Evolutionary conservation across 2,329 filamentous ascomycete species (phyloP), one percentile per base, ranked within the genome.

Genomic region (Aspergillus cejpii): DNA sequence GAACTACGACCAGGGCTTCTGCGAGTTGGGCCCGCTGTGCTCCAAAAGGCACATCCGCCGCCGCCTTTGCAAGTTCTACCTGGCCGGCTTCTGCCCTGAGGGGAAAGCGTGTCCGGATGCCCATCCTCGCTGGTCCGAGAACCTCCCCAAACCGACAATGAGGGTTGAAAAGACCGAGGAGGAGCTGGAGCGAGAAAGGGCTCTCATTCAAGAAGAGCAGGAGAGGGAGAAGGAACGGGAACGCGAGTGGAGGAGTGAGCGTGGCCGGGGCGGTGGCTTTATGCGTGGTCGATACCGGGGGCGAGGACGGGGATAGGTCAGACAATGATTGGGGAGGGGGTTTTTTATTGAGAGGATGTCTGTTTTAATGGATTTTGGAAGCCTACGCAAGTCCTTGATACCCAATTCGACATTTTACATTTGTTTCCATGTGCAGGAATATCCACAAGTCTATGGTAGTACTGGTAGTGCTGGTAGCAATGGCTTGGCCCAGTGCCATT

Each of bases 1-100:
- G 52, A 87, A 94, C 69, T 98, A 96, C 73, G 89, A 96, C 50
- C 83, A 85, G 56, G 92, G 92, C 2, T 97, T 97, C 73, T 98
- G 92, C 60, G 87, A 88, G 14, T 77, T 97, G 7, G 92, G 92
- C 0, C 89, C 90, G 1, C 71, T 79, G 47, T 98, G 92, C 68
- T 81, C 84, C 19, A 89, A 95, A 70, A 86, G 90, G 56, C 92
- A 98, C 68, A 83, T 94, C 45, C 80, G 89, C 48, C 82, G 86
- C 52, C 82, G 78, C 53, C 66, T 95, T 5, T 98, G 92, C 63
- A 75, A 75, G 1, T 95, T 84, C 65, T 98, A 94, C 63, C 73
- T 97, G 12, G 88, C 88, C 6, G 92, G 92, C 1, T 98, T 98
- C 72, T 98, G 92, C 64, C 92, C 92, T 0, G 85, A 94, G 44